Percentiles rank a stretch among this genome's conserved stretches.
Conservation (phyloP, 768 basidiomycete genomes). For the Mycena vitilis region DNA sequence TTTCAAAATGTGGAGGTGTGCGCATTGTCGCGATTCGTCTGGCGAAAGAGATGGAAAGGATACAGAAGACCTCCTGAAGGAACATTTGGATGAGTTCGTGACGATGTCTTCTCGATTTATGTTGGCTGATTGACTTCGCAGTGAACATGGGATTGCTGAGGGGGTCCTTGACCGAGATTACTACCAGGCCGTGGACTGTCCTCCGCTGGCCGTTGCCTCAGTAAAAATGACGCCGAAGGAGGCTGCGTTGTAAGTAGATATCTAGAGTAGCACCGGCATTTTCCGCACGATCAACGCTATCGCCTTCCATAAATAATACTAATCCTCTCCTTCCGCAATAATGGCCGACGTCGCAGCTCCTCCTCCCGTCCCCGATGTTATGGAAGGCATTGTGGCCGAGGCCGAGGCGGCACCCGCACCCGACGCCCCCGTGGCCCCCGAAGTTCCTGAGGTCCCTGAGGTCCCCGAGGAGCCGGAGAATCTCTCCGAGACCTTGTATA, state of each 20-base stretch:
- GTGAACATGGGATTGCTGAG: slow-evolving; percentile 5
- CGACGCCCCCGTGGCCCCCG: slow-evolving; percentile 34
- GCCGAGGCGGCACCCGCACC: slow-evolving; percentile 42
- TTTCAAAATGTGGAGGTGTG: slow-evolving; percentile 43
- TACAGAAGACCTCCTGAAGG: slow-evolving; percentile 28
- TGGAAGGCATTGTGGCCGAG: slow-evolving; percentile 42
- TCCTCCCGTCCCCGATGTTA: no score
- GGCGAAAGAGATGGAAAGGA: slow-evolving; percentile 40
- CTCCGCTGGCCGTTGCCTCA: not conserved
- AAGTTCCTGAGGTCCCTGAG: slow-evolving; percentile 33
- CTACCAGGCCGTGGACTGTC: slow-evolving; percentile 14
- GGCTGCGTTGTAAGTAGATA: not conserved
- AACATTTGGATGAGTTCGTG: slow-evolving; percentile 25
- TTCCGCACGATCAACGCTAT: not conserved
- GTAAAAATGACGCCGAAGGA: slow-evolving; percentile 30
- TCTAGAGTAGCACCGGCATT: not conserved
- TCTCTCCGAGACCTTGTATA: slow-evolving; percentile 89
- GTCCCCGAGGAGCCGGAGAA: slow-evolving; percentile 53
- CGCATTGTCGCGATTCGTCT: slow-evolving; percentile 40
- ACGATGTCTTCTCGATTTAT: not conserved
- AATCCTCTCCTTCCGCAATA: not conserved
- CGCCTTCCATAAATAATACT: slow-evolving; percentile 1
- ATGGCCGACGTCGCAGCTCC: slow-evolving; percentile 35
- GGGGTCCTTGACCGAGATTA: slow-evolving; percentile 23
- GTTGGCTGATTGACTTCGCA: slow-evolving; percentile 6